Percentiles rank a stretch among this genome's conserved stretches.
phyloP scores from a whole-genome alignment of 768 basidiomycete genomes.

The Russula griseocarnosa region DNA sequence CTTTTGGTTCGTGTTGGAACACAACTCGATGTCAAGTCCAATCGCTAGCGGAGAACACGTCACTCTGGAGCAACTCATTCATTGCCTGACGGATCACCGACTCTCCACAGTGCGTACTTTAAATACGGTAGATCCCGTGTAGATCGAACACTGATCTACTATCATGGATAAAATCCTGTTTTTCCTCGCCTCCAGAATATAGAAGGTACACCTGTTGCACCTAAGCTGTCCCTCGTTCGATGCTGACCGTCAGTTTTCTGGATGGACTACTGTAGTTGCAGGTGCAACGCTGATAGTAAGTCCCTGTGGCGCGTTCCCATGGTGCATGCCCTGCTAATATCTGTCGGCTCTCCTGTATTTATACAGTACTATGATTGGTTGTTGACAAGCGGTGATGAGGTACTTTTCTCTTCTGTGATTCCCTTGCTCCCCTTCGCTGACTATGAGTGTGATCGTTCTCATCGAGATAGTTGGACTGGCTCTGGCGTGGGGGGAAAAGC shows the following conservation, averaged over 20 bases:
- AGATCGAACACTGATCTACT: neutral
- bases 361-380: slow-evolving; percentile 22
- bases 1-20: too few relatives aligned
- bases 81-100: neutral
- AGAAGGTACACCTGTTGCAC: slow-evolving; percentile 1
- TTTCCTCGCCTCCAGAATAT: neutral
- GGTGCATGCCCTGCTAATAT: neutral
- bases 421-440: neutral
- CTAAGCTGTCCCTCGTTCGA: neutral
- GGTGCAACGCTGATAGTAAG: slow-evolving; percentile 16
- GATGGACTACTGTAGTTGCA: slow-evolving; percentile 1
- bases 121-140: neutral
- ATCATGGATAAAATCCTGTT: neutral
- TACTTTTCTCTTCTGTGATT: neutral
- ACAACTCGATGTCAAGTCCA: neutral
- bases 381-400: slow-evolving; percentile 15
- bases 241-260: neutral
- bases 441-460: neutral
- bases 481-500: slow-evolving; percentile 7
- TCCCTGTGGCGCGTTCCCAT: neutral
- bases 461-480: slow-evolving; percentile 9
- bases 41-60: neutral
- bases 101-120: slow-evolving; percentile 7
- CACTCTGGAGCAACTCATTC: neutral
- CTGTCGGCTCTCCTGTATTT: neutral